Percentiles rank a stretch among this genome's conserved stretches.
Evolutionary conservation across 805 yeast species (phyloP).

Genomic region (Candida piceae): DNA sequence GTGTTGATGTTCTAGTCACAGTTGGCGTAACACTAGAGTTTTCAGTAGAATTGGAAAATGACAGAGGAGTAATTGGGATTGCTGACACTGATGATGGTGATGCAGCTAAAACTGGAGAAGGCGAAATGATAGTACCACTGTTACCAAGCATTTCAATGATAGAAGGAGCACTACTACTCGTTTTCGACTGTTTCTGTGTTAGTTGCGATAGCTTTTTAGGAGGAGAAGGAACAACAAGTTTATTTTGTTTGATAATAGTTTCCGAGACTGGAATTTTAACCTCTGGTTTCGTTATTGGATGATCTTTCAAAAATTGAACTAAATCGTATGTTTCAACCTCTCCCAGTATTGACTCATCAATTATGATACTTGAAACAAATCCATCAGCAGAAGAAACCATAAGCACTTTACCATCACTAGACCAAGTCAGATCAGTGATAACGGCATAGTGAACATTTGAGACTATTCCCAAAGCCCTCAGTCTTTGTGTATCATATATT

Average conservation of each 20-base stretch:
- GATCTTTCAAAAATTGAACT: constrained; percentile 11
- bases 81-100: constrained; percentile 8
- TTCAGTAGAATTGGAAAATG: constrained; percentile 1
- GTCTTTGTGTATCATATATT: constrained; percentile 72
- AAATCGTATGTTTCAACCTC: constrained; percentile 29
- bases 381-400: constrained; percentile 89
- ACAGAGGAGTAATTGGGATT: constrained; percentile 11
- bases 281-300: constrained; percentile 6
- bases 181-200: neutral
- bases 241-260: neutral
- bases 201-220: neutral
- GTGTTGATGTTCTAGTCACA: constrained; percentile 3
- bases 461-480: constrained; percentile 65
- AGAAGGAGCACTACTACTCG: constrained; percentile 7
- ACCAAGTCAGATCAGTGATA: constrained; percentile 86
- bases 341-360: constrained; percentile 56
- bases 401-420: constrained; percentile 63
- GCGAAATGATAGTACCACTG: constrained; percentile 3
- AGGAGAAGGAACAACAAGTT: neutral
- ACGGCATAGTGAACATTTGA: constrained; percentile 84
- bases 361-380: constrained; percentile 66
- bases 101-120: constrained; percentile 8
- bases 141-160: constrained; percentile 9
- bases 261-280: neutral
- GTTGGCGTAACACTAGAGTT: neutral